Evolutionary conservation across 78 protist genomes (phyloP).

Genomic region (Parvularia atlantis): DNA sequence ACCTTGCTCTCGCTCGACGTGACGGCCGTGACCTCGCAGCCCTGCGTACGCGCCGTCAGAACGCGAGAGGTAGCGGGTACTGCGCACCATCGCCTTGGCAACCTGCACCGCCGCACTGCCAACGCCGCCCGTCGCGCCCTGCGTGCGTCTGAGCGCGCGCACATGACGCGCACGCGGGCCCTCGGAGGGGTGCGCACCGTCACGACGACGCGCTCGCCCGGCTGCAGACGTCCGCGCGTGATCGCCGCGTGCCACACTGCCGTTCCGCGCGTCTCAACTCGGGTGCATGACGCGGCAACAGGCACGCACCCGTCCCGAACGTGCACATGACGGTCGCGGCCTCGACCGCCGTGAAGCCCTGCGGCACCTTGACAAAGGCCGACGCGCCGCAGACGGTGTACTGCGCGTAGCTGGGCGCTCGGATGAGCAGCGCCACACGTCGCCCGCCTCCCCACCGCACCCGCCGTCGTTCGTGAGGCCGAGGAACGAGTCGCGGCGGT

Average conservation of each 20-base stretch:
- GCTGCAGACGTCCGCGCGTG: not conserved
- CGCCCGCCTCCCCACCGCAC: no score
- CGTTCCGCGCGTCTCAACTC: no score
- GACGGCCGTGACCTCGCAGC: not conserved
- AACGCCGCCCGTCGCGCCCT: slow-evolving; percentile 3
- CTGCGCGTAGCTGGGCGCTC: slow-evolving; percentile 5
- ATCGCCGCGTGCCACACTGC: slow-evolving; percentile 7
- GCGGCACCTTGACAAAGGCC: not conserved
- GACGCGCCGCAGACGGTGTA: not conserved
- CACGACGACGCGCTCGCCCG: not conserved
- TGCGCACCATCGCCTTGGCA: not conserved
- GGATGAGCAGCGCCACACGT: no score
- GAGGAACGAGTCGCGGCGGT: not conserved
- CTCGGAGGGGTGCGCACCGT: no score
- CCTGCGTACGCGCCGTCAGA: not conserved
- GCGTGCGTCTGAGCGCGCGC: no score
- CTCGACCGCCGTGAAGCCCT: not conserved
- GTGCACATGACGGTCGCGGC: slow-evolving; percentile 2
- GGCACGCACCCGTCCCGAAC: not conserved
- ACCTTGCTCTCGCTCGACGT: not conserved
- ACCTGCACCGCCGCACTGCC: not conserved
- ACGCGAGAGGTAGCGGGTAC: no score
- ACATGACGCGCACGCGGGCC: no score
- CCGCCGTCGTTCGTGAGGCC: slow-evolving; percentile 8
- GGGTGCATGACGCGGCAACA: no score